Evolutionary conservation across 179 eudicot species (phyloP).

Genomic region (Patellifolia procumbens): DNA sequence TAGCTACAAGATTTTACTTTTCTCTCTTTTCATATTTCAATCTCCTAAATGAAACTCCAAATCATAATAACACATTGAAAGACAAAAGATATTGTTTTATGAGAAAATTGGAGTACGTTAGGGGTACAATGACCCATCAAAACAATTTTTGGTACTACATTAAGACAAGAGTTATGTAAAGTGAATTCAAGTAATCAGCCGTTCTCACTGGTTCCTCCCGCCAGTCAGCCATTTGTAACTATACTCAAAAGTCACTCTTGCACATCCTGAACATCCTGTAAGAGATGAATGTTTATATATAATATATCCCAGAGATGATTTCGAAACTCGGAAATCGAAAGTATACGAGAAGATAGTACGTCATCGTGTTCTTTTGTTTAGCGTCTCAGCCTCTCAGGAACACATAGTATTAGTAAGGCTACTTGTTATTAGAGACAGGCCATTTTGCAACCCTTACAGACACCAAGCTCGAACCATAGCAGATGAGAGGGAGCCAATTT

Average conservation of each 20-base stretch:
- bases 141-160: constrained; percentile 27
- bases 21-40: constrained; percentile 1
- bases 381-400: too few relatives aligned
- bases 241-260: constrained; percentile 26
- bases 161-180: constrained; percentile 11
- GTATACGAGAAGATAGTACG: background rate
- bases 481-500: too few relatives aligned
- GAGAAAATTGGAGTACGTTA: constrained; percentile 27
- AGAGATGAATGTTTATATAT: background rate
- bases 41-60: constrained; percentile 10
- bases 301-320: background rate
- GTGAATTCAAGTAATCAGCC: constrained; percentile 19
- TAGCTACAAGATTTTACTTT: constrained; percentile 8
- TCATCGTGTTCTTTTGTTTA: background rate
- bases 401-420: too few relatives aligned
- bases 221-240: background rate
- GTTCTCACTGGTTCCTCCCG: constrained; percentile 7
- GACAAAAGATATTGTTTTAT: constrained; percentile 16
- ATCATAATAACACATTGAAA: constrained; percentile 23
- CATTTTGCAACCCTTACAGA: background rate
- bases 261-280: constrained; percentile 39
- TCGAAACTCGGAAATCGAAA: background rate
- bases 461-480: background rate
- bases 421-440: background rate
- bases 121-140: constrained; percentile 28